phyloP scores from a whole-genome alignment of 345 rosid species.

The Euclidium syriacum region DNA sequence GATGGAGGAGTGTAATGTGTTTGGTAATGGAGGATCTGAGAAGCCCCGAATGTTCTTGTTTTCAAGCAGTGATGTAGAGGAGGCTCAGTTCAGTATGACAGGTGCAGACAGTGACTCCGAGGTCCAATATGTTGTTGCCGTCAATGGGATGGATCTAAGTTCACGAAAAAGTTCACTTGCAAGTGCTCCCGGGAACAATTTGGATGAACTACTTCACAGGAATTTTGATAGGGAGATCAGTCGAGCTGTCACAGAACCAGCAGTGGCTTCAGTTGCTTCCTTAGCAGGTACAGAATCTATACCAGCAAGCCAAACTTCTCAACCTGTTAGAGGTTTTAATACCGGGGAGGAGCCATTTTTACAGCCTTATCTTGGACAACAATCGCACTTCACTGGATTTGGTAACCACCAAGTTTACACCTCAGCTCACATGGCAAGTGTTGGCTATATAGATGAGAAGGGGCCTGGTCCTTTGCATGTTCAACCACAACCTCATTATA shows the following conservation, averaged over 20 bases:
- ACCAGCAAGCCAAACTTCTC: conserved; percentile 26
- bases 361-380: conserved; percentile 32
- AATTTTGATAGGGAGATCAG: conserved; percentile 24
- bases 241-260: conserved; percentile 32
- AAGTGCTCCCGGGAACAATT: conserved; percentile 17
- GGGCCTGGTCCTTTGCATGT: conserved; percentile 22
- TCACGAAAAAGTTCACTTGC: conserved; percentile 21
- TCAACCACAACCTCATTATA: conserved; percentile 25
- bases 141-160: conserved; percentile 33
- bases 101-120: conserved; percentile 32
- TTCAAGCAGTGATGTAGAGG: conserved; percentile 33
- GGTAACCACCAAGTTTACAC: conserved; percentile 31
- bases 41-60: conserved; percentile 35
- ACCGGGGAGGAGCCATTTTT: conserved; percentile 23
- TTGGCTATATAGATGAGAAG: conserved; percentile 26
- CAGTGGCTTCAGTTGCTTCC: conserved; percentile 20
- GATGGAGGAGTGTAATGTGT: conserved; percentile 33
- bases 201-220: conserved; percentile 25
- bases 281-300: conserved; percentile 17
- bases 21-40: conserved; percentile 33
- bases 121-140: conserved; percentile 38
- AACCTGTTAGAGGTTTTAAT: conserved; percentile 21
- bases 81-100: conserved; percentile 24
- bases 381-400: conserved; percentile 12
- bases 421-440: conserved; percentile 23